Evolutionary conservation across 2,329 filamentous ascomycete genomes (phyloP).

Genomic region (Penicillium verrucosum): DNA sequence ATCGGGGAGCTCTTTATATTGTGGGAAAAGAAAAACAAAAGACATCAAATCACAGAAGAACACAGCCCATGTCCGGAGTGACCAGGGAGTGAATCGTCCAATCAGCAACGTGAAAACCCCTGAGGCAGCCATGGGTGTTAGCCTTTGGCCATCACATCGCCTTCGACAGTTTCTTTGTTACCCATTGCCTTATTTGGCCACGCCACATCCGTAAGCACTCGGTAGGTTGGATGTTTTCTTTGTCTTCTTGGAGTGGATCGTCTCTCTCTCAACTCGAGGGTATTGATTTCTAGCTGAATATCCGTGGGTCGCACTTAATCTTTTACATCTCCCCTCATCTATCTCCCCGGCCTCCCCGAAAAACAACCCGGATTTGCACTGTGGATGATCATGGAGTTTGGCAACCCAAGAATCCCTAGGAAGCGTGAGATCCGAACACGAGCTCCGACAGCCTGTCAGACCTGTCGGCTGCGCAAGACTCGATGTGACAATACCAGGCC

Average conservation of each 20-base stretch:
- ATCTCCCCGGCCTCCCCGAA: constrained; percentile 19
- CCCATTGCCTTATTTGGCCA: constrained; percentile 10
- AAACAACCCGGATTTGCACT: background rate
- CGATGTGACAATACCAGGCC: constrained; percentile 26
- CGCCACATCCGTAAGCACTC: constrained; percentile 13
- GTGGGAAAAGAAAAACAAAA: background rate
- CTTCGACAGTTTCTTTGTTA: constrained; percentile 18
- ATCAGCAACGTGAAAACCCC: constrained; percentile 8
- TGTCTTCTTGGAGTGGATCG: constrained; percentile 4
- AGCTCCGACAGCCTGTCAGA: constrained; percentile 27
- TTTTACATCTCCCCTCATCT: background rate
- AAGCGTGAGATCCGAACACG: constrained; percentile 26
- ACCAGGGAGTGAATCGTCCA: constrained; percentile 4
- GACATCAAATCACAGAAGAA: background rate
- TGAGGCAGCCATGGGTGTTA: constrained; percentile 9
- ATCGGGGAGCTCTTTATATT: background rate
- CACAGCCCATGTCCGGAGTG: background rate
- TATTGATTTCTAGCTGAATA: constrained; percentile 7
- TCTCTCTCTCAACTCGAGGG: background rate
- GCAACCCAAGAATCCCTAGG: constrained; percentile 12
- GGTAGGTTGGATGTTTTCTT: constrained; percentile 14
- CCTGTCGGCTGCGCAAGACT: constrained; percentile 25
- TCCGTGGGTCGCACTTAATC: constrained; percentile 14
- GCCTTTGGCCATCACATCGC: constrained; percentile 4
- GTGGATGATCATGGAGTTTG: constrained; percentile 14